Conservation (phyloP, 148 eudicot genomes). For the Diospyros lotus region DNA sequence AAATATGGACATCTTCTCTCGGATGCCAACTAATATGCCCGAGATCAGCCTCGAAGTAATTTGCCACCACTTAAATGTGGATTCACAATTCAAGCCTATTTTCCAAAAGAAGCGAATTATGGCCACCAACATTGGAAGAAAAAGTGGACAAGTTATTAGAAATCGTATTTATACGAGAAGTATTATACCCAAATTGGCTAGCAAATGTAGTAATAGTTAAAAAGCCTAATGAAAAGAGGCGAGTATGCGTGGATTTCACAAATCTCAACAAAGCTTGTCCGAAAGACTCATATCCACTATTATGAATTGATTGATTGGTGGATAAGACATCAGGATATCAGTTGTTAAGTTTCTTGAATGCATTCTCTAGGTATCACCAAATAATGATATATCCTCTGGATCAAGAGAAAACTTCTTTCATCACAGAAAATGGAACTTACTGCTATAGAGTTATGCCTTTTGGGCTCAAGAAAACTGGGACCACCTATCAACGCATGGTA, state of each 20-base stretch:
- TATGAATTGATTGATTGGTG: background rate
- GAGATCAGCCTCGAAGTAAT: too few species aligned
- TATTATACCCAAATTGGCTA: background rate
- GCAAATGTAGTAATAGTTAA: background rate
- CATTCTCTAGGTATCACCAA: background rate
- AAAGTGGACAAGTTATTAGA: background rate
- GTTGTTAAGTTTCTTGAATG: background rate
- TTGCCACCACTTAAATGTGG: too few species aligned
- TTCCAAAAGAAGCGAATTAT: too few species aligned
- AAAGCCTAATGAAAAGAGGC: background rate
- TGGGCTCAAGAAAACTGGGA: background rate
- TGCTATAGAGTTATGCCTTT: conserved; percentile 9
- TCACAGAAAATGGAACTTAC: background rate
- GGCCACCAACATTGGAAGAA: background rate
- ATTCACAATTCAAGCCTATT: too few species aligned
- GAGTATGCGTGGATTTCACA: background rate
- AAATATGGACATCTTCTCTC: too few species aligned
- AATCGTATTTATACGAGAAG: background rate
- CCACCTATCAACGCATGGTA: background rate
- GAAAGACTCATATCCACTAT: background rate
- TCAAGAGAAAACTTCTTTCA: background rate
- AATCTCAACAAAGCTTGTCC: background rate
- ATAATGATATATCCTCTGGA: background rate
- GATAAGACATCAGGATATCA: background rate
- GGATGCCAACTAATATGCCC: too few species aligned